These are phyloP conservation scores for Hylodesmum podocarpum DNA, from an alignment of 306 rosid species.

Conservation along the genomic window DNA sequence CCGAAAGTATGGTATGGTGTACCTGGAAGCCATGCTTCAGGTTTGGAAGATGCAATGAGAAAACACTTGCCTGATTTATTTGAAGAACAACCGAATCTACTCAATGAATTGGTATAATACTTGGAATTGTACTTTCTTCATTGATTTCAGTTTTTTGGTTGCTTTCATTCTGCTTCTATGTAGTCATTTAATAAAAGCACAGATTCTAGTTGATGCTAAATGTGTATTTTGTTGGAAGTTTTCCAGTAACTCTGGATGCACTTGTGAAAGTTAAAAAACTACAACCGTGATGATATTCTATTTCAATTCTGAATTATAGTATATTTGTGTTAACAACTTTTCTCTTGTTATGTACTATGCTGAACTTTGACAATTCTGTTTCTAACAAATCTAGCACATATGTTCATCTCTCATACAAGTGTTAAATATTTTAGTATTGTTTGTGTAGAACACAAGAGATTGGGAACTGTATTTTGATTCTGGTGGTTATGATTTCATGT, in stretches of 20 bases:
- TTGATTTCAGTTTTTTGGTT: conserved; percentile 21
- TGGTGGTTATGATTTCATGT: conserved; percentile 32
- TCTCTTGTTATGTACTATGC: background rate
- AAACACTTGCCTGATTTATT: conserved; percentile 82
- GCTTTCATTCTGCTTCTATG: background rate
- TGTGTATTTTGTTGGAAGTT: conserved; percentile 3
- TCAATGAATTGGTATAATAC: conserved; percentile 75
- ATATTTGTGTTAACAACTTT: background rate
- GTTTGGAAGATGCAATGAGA: conserved; percentile 79
- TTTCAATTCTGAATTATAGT: background rate
- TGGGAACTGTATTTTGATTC: background rate
- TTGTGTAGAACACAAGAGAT: background rate
- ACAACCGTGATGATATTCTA: background rate
- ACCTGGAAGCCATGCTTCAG: conserved; percentile 69
- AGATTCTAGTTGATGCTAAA: conserved; percentile 4
- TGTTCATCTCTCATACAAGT: background rate
- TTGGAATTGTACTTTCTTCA: conserved; percentile 17
- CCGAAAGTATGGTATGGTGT: conserved; percentile 99
- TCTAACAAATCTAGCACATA: conserved; percentile 2
- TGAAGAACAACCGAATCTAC: conserved; percentile 88
- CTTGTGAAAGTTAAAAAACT: background rate
- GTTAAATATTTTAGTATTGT: background rate
- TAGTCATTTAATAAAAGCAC: background rate
- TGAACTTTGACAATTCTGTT: background rate
- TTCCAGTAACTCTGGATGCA: background rate